Percentiles rank a stretch among this genome's conserved stretches.
Conservation (phyloP, 306 rosid genomes). For the Prinsepia uniflora region DNA sequence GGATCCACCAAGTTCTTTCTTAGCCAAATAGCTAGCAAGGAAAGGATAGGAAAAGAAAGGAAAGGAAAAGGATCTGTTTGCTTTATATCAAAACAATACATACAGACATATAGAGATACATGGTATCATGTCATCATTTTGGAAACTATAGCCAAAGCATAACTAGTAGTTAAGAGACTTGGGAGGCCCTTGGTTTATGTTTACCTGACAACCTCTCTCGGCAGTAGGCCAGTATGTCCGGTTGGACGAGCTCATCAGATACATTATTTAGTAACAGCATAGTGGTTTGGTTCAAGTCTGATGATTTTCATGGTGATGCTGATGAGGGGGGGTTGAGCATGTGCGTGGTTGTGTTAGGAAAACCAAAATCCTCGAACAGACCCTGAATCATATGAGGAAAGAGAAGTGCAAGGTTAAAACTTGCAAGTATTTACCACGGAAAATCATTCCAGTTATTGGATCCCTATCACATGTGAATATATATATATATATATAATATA, state of each 20-base stretch:
- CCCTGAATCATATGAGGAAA: constrained; percentile 46
- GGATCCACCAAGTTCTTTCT: constrained; percentile 44
- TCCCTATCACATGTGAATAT: not conserved
- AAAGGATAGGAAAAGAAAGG: constrained; percentile 5
- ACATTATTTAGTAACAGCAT: constrained; percentile 25
- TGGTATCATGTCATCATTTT: constrained; percentile 17
- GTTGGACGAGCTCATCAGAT: constrained; percentile 26
- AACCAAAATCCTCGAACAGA: constrained; percentile 70
- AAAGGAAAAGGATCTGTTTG: constrained; percentile 7
- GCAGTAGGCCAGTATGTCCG: constrained; percentile 23
- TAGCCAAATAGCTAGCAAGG: constrained; percentile 54
- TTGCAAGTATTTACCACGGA: not conserved
- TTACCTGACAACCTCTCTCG: constrained; percentile 25
- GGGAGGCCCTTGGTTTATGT: constrained; percentile 20
- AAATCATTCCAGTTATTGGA: not conserved
- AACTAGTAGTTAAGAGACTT: constrained; percentile 28
- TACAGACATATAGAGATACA: constrained; percentile 14
- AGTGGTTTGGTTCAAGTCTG: constrained; percentile 9
- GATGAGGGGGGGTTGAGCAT: constrained; percentile 39
- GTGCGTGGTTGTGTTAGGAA: constrained; percentile 35
- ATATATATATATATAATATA: no score
- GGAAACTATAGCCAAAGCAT: constrained; percentile 24
- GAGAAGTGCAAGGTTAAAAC: not conserved
- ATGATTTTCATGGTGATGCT: constrained; percentile 31
- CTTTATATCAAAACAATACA: constrained; percentile 33